Evolutionary conservation across 805 yeast genomes (phyloP), one percentile per base, ranked within the genome.

Genomic region (Schwanniomyces vanrijiae): DNA sequence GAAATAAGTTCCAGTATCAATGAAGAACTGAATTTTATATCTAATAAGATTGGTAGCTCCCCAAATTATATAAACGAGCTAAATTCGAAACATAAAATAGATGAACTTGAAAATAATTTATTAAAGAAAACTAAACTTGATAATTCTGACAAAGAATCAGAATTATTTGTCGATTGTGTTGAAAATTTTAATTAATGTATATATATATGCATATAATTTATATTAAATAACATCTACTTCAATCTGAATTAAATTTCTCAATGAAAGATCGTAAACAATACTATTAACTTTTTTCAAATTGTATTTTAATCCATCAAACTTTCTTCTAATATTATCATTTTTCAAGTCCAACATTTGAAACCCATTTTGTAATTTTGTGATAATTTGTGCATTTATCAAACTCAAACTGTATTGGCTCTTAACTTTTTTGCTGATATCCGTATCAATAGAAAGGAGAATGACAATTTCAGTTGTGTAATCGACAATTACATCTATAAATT

Each of bases 291-390:
- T 59, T 46, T 64, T 63, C 37, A 58, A 52, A 44, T 49, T 59
- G 45, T 64, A 64, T 52, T 64, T 64, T 47, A 64, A 53, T 11
- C 64, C 65, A 38, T 64, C 69, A 41, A 49, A 62, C 41, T 55
- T 61, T 42, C 65, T 54, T 45, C 69, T 48, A 18, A 64, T 44
- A 13, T 40, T 49, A 37, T 64, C 69, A 41, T 64, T 64, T 45
- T 61, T 63, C 49, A 64, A 59, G 49, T 64, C 68, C 41, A 64
- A 52, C 40, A 53, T 47, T 49, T 63, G 63, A 45, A 59, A 64
- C 2, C 66, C 69, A 5, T 39, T 50, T 44, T 60, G 66, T 41
- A 61, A 55, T 34, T 51, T 57, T 7, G 60, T 44, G 5, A 60
- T 50, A n/a, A 60, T 33, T 43, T 55, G 53, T 44, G 53, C 55